A percentile compares a stretch with the other conserved stretches of the same genome.
Evolutionary conservation across 805 yeast genomes (phyloP).

Genomic region (Saturnispora sekii): DNA sequence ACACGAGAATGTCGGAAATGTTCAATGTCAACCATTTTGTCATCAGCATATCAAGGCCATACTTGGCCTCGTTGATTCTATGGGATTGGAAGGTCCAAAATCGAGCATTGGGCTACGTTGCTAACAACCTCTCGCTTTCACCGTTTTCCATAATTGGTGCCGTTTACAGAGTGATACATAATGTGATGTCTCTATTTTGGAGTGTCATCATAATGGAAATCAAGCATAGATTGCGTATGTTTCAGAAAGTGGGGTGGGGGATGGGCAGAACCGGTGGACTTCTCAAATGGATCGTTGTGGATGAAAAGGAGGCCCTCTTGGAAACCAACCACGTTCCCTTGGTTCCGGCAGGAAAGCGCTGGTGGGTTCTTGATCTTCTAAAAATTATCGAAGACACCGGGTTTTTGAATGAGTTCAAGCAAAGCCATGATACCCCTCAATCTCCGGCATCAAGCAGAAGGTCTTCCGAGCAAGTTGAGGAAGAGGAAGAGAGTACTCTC

Average conservation of each 20-base stretch:
- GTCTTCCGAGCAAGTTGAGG: not conserved
- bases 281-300: conserved; percentile 69
- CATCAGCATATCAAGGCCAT: conserved; percentile 88
- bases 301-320: conserved; percentile 75
- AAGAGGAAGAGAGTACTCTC: conserved; percentile 43
- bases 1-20: conserved; percentile 79
- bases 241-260: conserved; percentile 63
- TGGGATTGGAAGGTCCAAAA: conserved; percentile 65
- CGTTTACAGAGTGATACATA: conserved; percentile 22
- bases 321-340: conserved; percentile 75
- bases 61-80: conserved; percentile 79
- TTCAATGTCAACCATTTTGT: conserved; percentile 92
- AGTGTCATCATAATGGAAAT: conserved; percentile 65
- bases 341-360: conserved; percentile 73
- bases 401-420: conserved; percentile 23
- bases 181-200: conserved; percentile 27
- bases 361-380: conserved; percentile 55
- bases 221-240: conserved; percentile 71
- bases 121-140: not conserved
- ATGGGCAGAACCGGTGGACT: conserved; percentile 40
- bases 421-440: not conserved
- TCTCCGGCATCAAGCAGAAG: not conserved
- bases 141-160: not conserved
- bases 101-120: conserved; percentile 9
- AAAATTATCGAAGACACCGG: conserved; percentile 71